These are phyloP conservation scores for Nakazawaea siamensis DNA, from an alignment of 805 yeast genomes.

Conservation along the genomic window DNA sequence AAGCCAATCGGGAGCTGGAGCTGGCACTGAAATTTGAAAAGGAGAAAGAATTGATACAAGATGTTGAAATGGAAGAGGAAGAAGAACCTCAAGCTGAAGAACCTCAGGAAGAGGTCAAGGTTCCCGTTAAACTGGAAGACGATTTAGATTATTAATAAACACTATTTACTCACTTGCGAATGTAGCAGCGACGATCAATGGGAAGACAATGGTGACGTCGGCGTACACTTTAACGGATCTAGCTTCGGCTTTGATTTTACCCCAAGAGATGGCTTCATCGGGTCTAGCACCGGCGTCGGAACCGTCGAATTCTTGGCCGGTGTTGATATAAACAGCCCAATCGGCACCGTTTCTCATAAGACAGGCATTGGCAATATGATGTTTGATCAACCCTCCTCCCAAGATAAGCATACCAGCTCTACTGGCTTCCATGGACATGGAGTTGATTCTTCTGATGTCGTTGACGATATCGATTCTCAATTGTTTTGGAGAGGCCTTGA, in stretches of 20 bases:
- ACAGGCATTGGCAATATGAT: slow-evolving; percentile 96
- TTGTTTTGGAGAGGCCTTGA: slow-evolving; percentile 86
- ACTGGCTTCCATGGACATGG: slow-evolving; percentile 91
- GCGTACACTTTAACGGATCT: slow-evolving; percentile 86
- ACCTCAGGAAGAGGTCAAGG: not conserved
- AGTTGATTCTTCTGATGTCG: slow-evolving; percentile 86
- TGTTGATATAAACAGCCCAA: slow-evolving; percentile 92
- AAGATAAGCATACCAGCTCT: slow-evolving; percentile 92
- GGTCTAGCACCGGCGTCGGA: slow-evolving; percentile 99
- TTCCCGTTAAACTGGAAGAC: no score
- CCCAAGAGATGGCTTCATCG: slow-evolving; percentile 99
- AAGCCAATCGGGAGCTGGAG: slow-evolving; percentile 2
- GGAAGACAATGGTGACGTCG: slow-evolving; percentile 92
- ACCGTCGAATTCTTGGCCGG: slow-evolving; percentile 98
- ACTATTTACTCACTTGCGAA: slow-evolving; percentile 56
- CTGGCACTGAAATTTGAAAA: not conserved
- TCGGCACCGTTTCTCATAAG: slow-evolving; percentile 99
- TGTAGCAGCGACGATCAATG: slow-evolving; percentile 95
- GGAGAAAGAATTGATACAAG: not conserved
- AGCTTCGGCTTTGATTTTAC: slow-evolving; percentile 95
- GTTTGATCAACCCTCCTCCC: slow-evolving; percentile 96
- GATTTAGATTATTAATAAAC: slow-evolving; percentile 5
- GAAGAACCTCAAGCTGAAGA: not conserved
- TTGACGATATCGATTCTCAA: slow-evolving; percentile 87
- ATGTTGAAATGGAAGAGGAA: slow-evolving; percentile 3